Evolutionary conservation across 805 yeast genomes (phyloP), one percentile per base, ranked within the genome.

Genomic region (Wickerhamiella azyma): DNA sequence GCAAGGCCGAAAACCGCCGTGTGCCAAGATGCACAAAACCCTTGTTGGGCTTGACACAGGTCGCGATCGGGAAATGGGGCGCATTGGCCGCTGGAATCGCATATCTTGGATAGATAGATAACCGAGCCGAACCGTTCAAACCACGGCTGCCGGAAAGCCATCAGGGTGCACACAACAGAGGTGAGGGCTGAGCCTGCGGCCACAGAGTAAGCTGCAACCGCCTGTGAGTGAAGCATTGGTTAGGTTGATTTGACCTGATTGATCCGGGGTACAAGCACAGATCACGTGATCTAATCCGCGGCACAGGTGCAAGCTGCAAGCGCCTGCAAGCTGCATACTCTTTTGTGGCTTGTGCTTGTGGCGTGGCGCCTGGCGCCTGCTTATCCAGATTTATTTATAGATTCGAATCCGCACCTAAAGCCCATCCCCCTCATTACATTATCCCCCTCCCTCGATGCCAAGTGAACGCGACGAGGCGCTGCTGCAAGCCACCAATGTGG

Each of bases 1-100:
- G 53, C 51, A 50, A 57, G 47, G 37, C 55, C 41, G 41, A 60
- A 60, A 10, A 53, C 47, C 2, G 57, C 52, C 5, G 59, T 56
- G 17, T 53, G 46, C 64, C 64, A 60, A 9, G 47, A 48, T 3
- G 56, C 60, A 42, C 63, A 59, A 45, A 58, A 56, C 11, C 48
- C 43, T 26, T 46, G 21, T 49, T 59, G 39, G 18, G 19, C 19
- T 16, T 32, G 5, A 45, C 53, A 51, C 42, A 58, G 37, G 28
- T 48, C 37, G 14, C 32, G 32, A 16, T 48, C 43, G 8, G 63
- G 63, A 37, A 59, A 59, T 29, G 47, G 45, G 3, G 37, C 46
- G 18, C 49, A 41, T 17, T 39, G 26, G 7, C 35, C 45, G 14
- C 37, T 37, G 16, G 26, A 26, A 14, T 48, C 36, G 29, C 48